Conservation (phyloP, 192 early-diverging fungal genomes). For the Backusella australiensis region DNA sequence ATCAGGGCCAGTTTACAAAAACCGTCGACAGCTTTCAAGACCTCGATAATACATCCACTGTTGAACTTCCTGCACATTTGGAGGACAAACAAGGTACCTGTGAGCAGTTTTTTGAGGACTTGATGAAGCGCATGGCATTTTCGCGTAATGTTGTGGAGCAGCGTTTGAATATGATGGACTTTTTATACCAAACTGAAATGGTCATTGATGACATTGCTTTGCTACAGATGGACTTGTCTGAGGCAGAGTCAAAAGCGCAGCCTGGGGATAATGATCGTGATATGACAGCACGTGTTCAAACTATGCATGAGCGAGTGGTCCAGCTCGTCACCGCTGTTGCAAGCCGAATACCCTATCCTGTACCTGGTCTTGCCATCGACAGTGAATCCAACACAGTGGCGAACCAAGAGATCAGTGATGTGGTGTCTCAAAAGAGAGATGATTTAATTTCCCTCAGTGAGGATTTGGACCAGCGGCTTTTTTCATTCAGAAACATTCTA, state of each 20-base stretch:
- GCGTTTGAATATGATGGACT: conserved; percentile 39
- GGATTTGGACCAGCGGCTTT: background rate
- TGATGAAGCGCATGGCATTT: conserved; percentile 31
- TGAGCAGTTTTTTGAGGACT: conserved; percentile 31
- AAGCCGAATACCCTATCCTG: conserved; percentile 19
- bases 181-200: conserved; percentile 22
- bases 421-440: conserved; percentile 1
- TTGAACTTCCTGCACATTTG: conserved; percentile 33
- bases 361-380: conserved; percentile 5
- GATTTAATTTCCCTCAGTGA: conserved; percentile 13
- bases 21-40: conserved; percentile 37
- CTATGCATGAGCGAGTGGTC: conserved; percentile 8
- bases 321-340: conserved; percentile 18
- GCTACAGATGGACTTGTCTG: conserved; percentile 5
- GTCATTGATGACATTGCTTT: conserved; percentile 4
- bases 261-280: conserved; percentile 17
- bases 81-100: conserved; percentile 27
- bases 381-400: conserved; percentile 9
- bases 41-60: conserved; percentile 25
- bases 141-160: conserved; percentile 38
- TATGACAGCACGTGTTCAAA: conserved; percentile 8
- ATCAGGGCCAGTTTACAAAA: conserved; percentile 31
- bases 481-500: conserved; percentile 17
- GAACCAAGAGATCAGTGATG: conserved; percentile 16
- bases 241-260: conserved; percentile 9